Evolutionary conservation across 345 rosid species (phyloP).

Genomic region (Eucalyptus pumila): DNA sequence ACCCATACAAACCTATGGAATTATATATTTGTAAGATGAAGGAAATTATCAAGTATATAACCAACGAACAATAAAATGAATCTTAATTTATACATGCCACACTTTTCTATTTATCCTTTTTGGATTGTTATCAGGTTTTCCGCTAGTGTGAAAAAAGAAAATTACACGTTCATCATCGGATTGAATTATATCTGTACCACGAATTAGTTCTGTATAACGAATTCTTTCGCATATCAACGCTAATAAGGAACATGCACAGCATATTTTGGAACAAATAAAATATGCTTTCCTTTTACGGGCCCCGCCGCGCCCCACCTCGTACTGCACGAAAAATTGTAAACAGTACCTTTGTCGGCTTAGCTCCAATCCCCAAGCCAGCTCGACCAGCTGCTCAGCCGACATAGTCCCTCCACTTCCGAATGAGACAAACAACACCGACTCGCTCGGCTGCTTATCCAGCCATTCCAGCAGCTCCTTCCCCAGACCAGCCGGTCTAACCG

Average conservation of each 20-base stretch:
- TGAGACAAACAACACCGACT: conserved; percentile 50
- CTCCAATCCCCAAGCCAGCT: conserved; percentile 63
- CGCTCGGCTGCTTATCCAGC: conserved; percentile 30
- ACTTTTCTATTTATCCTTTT: not conserved
- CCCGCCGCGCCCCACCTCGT: too few relatives aligned
- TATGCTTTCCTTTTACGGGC: too few relatives aligned
- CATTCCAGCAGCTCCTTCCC: conserved; percentile 8
- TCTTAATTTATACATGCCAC: not conserved
- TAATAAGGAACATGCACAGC: not conserved
- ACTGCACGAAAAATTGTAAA: too few relatives aligned
- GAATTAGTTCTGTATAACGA: not conserved
- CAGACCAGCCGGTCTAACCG: not conserved
- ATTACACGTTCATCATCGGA: not conserved
- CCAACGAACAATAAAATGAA: not conserved
- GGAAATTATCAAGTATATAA: not conserved
- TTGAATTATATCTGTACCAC: not conserved
- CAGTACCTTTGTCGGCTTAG: conserved; percentile 15
- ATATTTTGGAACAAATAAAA: not conserved
- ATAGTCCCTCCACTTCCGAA: conserved; percentile 68
- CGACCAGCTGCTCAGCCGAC: conserved; percentile 27
- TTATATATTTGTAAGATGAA: not conserved
- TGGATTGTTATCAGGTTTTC: not conserved
- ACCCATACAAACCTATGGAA: conserved; percentile 42
- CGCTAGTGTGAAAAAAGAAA: fast-evolving
- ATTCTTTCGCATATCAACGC: not conserved